phyloP scores from a whole-genome alignment of 2,329 filamentous ascomycete species.

The Fusarium virguliforme region DNA sequence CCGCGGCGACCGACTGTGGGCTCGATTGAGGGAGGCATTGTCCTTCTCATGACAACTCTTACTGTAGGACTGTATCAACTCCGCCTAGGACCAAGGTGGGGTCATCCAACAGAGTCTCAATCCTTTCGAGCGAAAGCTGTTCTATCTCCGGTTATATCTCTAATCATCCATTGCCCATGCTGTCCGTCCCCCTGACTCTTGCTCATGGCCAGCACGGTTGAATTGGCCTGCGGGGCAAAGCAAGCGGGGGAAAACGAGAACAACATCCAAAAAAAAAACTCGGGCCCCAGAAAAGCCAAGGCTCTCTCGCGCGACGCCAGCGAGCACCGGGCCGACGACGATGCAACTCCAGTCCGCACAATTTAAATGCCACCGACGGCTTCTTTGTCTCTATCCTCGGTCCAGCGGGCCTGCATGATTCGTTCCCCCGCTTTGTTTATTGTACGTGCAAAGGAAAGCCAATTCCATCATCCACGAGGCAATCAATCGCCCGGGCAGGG shows the following conservation, averaged over 20 bases:
- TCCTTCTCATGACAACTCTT: constrained; percentile 19
- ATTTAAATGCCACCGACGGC: constrained; percentile 14
- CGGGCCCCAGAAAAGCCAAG: constrained; percentile 35
- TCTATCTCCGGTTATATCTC: constrained; percentile 23
- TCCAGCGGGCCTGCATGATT: constrained; percentile 12
- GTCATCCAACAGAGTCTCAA: constrained; percentile 1
- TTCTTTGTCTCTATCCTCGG: constrained; percentile 16
- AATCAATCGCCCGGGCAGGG: constrained; percentile 9
- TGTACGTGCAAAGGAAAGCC: background rate
- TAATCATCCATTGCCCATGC: constrained; percentile 15
- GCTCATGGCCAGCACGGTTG: constrained; percentile 11
- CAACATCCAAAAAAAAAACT: constrained; percentile 6
- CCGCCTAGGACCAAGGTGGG: constrained; percentile 22
- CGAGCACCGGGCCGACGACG: constrained; percentile 19
- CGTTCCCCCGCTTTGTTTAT: constrained; percentile 2
- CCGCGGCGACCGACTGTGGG: background rate
- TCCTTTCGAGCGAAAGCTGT: constrained; percentile 12
- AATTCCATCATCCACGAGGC: constrained; percentile 2
- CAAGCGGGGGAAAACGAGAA: too few species aligned
- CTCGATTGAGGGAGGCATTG: constrained; percentile 12
- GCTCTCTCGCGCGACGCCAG: constrained; percentile 14
- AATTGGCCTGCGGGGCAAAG: constrained; percentile 42
- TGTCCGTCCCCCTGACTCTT: constrained; percentile 10
- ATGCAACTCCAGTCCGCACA: constrained; percentile 32
- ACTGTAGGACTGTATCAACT: constrained; percentile 21